Base-by-base conservation (phyloP, 2,329 filamentous ascomycete genomes). In the Pseudocercospora crystallina region DNA sequence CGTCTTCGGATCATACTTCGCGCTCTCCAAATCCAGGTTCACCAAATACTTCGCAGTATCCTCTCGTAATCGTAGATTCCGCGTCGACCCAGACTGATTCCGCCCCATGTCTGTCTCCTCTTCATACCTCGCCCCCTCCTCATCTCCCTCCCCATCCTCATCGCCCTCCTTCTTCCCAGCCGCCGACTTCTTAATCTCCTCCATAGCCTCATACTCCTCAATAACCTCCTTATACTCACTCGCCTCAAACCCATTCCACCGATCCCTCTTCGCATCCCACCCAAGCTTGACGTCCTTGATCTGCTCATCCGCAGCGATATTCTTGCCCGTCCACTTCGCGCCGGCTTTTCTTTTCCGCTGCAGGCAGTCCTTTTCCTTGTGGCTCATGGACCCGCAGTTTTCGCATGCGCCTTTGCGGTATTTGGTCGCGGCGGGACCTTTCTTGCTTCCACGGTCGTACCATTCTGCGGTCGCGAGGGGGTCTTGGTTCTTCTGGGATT, bases 361-460 rank as follows among this genome's bases (percentile, higher is more conserved):
- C 43, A 99, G 74, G 67, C 94, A 99, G 66, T 97, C 92, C 68
- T 95, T 96, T 45, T 84, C 87, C 73, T 95, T 95, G 74, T 99
- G 94, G 59, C 89, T 90, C 88, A 97, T 95, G 51, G 90, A 86
- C 64, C 94, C 94, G 75, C 94, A 99, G 73, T 99, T 99, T 73
- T 97, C 92, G 74, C 94, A 99, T 46, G 94, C 92, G 66, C 95
- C 94, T 76, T 97, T 99, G 60, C 95, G 89, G 69, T 89, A 99
- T 68, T 96, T 99, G 60, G 94, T 99, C 43, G 92, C 90, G 1
- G 90, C 90, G 3, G 90, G 89, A 0, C 89, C 74, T 68, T 89
- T 92, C 44, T 57, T 87, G 87, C 43, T 42, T 45, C 90, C 90
- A 37, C 94, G 86, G 54, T 95, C 89, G 73, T 96, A 95, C 92